These are phyloP conservation scores for Parmales sp. DNA, from an alignment of 108 stramenopile genomes.

Conservation along the genomic window DNA sequence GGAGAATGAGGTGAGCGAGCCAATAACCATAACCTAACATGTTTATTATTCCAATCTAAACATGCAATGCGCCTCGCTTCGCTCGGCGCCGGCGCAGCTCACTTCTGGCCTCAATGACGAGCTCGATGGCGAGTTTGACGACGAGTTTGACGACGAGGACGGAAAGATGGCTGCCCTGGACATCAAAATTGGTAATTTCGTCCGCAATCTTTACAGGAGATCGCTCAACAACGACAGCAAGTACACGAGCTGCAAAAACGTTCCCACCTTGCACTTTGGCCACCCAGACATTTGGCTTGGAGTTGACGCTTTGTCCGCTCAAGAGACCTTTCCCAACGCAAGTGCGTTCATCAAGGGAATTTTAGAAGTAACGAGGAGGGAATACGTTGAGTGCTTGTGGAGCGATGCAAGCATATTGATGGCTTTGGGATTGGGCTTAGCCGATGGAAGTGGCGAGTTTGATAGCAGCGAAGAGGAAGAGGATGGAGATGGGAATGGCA, in stretches of 20 bases:
- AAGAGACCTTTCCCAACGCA: neutral
- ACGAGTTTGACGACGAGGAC: neutral
- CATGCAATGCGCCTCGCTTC: no score
- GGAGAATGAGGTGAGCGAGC: no score
- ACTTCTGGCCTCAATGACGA: neutral
- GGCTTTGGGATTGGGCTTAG: no score
- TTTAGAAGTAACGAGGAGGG: neutral
- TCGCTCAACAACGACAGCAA: neutral
- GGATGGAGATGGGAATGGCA: no score
- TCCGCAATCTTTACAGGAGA: neutral
- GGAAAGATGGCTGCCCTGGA: neutral
- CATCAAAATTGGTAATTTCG: neutral
- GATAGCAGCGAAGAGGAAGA: no score
- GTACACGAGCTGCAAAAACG: neutral
- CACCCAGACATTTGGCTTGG: neutral
- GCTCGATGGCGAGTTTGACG: neutral
- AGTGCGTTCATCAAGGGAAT: neutral
- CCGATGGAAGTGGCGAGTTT: no score
- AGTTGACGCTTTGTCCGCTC: neutral
- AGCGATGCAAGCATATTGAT: neutral
- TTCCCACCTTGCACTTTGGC: neutral
- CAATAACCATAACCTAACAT: no score
- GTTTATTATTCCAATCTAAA: no score
- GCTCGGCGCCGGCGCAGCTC: neutral
- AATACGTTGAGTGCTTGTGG: constrained; percentile 1